Base-by-base conservation (phyloP, 305 asterid genomes). In the Monarda citriodora region DNA sequence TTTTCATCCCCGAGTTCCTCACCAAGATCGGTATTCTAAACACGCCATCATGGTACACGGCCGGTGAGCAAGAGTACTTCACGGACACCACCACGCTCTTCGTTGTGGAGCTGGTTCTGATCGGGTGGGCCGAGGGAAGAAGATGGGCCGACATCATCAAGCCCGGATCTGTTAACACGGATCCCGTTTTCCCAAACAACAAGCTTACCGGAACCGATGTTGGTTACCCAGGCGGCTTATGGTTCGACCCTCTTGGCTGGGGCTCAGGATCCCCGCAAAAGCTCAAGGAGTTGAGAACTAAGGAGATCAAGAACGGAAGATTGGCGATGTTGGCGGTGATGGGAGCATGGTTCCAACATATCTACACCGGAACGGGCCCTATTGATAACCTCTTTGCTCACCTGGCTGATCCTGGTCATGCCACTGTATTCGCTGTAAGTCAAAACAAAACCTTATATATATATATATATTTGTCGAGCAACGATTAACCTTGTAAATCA, bases 121-220 rank as follows among this genome's bases (percentile, higher is more conserved):
- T 94, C 1, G 99, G 98, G 10, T 94, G 99, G 99, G 97, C 98
- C 0, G 98, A 94, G 88, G 99, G 99, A 48, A 79, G 99, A 61
- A 71, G 99, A 66, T 90, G 99, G 99, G 96, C 97, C 0, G 99
- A 93, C 77, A 93, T 93, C 69, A 62, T 90, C 66, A 85, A 90
- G 72, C 99, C 99, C 3, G 99, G 99, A 16, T 68, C 79, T 6
- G 97, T 90, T 23, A 90, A 90, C 85, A 94, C 96, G 0, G 98
- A 94, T 22, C 99, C 97, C 50, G 78, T 90, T 70, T 91, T 94
- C 84, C 96, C 99, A 62, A 90, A 90, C 89, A 84, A 94, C 89
- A 94, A 90, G 91, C 95, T 90, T 6, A 90, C 99, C 0, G 99
- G 99, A 2, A 90, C 97, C 0, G 99, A 93, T 22, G 99, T 89